phyloP scores from a whole-genome alignment of 495 filamentous ascomycete genomes.

The Pseudoneurospora amorphoporcata region DNA sequence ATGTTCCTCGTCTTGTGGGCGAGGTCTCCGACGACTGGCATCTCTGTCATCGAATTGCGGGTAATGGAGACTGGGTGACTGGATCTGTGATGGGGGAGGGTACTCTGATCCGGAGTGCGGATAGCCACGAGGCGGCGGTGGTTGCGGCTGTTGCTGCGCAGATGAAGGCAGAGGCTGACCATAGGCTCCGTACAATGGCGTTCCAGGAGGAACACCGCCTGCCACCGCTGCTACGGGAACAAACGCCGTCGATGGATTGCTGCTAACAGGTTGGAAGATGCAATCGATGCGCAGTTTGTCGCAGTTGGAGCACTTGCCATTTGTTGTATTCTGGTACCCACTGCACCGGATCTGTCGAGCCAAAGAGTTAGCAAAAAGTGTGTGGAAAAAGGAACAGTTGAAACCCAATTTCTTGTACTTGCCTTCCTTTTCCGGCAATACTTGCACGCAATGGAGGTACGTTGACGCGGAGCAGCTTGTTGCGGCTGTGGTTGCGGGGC shows the following conservation, averaged over 20 bases:
- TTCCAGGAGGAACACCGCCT: slow-evolving; percentile 38
- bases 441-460: slow-evolving; percentile 42
- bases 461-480: slow-evolving; percentile 37
- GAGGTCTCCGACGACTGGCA: slow-evolving; percentile 24
- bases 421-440: slow-evolving; percentile 44
- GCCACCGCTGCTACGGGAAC: slow-evolving; percentile 38
- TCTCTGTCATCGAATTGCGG: slow-evolving; percentile 27
- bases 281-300: slow-evolving; percentile 42
- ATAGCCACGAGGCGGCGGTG: slow-evolving; percentile 6
- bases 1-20: slow-evolving; percentile 31
- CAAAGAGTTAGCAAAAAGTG: slow-evolving; percentile 3
- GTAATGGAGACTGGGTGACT: slow-evolving; percentile 28
- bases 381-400: not conserved
- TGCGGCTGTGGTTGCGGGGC: slow-evolving; percentile 16
- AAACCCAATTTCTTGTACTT: not conserved
- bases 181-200: slow-evolving; percentile 38
- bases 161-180: slow-evolving; percentile 33
- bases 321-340: slow-evolving; percentile 38
- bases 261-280: slow-evolving; percentile 41
- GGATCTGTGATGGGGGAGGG: slow-evolving; percentile 7
- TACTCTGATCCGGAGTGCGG: slow-evolving; percentile 14
- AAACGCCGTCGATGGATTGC: slow-evolving; percentile 36
- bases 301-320: slow-evolving; percentile 42
- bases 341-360: slow-evolving; percentile 40
- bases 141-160: slow-evolving; percentile 6